Conservation (phyloP, 2,329 filamentous ascomycete species). For the Colletotrichum limetticola region DNA sequence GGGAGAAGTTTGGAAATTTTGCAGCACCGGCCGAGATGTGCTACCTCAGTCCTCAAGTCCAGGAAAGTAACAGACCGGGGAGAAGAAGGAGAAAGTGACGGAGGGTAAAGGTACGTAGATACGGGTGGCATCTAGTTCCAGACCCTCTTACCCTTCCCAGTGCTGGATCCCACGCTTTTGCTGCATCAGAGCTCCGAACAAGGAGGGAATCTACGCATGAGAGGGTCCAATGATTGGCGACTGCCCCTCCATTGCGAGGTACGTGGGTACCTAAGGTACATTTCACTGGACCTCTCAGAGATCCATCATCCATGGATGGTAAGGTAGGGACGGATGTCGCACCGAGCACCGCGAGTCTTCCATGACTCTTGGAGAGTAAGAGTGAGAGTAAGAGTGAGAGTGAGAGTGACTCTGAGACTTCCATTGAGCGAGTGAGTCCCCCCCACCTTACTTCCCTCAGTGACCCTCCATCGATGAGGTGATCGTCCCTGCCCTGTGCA, state of each 20-base stretch:
- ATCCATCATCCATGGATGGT: no score
- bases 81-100: background rate
- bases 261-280: background rate
- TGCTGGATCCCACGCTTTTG: background rate
- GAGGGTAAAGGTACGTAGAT: background rate
- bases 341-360: background rate
- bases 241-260: constrained; percentile 12
- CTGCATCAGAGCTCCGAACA: constrained; percentile 10
- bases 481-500: constrained; percentile 4
- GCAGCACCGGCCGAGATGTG: background rate
- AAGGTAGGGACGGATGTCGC: background rate
- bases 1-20: constrained; percentile 8
- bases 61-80: background rate
- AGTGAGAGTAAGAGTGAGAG: no score
- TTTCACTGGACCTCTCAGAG: no score
- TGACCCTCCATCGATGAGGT: background rate
- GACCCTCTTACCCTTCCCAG: background rate
- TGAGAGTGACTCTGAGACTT: background rate
- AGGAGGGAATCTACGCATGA: background rate
- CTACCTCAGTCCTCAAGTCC: background rate
- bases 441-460: constrained; percentile 6
- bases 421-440: background rate
- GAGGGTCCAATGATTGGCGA: constrained; percentile 3
- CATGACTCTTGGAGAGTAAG: no score
- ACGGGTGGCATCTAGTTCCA: background rate